These are phyloP conservation scores for Kwoniella mangroviensis DNA, from an alignment of 768 basidiomycete species.

Conservation along the genomic window DNA sequence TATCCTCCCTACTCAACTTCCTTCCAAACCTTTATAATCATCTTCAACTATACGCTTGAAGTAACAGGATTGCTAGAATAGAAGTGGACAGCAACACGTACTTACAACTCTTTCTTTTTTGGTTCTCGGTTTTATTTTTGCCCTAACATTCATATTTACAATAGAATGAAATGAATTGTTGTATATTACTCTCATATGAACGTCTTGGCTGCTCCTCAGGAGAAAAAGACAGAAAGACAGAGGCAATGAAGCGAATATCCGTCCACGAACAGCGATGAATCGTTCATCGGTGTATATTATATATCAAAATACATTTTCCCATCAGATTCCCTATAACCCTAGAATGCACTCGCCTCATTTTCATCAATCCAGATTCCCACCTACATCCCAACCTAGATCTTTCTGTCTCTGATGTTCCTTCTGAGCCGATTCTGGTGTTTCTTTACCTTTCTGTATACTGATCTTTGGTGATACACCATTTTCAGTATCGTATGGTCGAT, in stretches of 20 bases:
- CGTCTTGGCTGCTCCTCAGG: too few species aligned
- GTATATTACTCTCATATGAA: not conserved
- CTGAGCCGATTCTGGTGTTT: constrained; percentile 46
- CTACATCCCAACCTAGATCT: constrained; percentile 57
- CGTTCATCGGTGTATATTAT: too few species aligned
- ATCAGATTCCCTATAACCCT: not conserved
- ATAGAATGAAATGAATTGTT: not conserved
- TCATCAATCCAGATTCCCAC: constrained; percentile 40
- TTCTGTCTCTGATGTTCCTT: constrained; percentile 57
- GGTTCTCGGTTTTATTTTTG: not conserved
- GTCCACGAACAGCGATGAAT: too few species aligned
- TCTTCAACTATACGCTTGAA: not conserved
- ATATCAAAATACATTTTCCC: too few species aligned
- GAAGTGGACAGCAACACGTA: too few species aligned
- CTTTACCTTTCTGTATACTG: constrained; percentile 50
- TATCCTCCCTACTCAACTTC: constrained; percentile 86
- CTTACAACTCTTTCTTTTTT: too few species aligned
- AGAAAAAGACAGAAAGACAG: too few species aligned
- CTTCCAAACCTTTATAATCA: constrained; percentile 79
- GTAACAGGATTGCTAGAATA: too few species aligned
- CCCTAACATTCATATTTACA: not conserved
- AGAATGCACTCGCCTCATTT: not conserved
- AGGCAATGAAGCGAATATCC: too few species aligned
- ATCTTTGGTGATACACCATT: constrained; percentile 48
- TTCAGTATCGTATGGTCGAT: constrained; percentile 49